Percentiles rank a stretch among this genome's conserved stretches.
Evolutionary conservation across 1,139 yeast species (phyloP).

Genomic region (Geotrichum siamense): DNA sequence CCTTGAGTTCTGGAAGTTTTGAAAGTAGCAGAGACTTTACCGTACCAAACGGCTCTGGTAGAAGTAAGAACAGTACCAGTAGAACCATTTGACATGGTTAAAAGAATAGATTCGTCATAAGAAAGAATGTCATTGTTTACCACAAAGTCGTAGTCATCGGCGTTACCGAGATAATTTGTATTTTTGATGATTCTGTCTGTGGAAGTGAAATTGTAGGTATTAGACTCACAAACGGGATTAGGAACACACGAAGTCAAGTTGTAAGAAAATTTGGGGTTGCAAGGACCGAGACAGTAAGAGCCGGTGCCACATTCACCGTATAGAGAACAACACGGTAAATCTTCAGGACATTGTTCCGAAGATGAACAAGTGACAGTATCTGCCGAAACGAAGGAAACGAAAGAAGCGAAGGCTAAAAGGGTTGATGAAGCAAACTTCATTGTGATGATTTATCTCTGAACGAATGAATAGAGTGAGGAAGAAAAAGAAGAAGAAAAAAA

Average conservation of each 20-base stretch:
- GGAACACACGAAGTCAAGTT: constrained; percentile 63
- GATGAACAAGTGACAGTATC: constrained; percentile 42
- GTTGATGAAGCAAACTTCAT: constrained; percentile 12
- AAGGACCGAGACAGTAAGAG: constrained; percentile 70
- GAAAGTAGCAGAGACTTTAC: constrained; percentile 60
- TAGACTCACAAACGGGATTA: constrained; percentile 36
- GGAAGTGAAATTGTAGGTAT: constrained; percentile 24
- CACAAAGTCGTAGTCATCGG: constrained; percentile 60
- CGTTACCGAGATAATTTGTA: constrained; percentile 61
- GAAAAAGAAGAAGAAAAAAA: constrained; percentile 2
- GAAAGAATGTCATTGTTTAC: constrained; percentile 61
- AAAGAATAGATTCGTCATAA: constrained; percentile 45
- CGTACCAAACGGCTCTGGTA: constrained; percentile 79
- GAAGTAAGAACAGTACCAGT: constrained; percentile 79
- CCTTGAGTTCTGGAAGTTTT: constrained; percentile 73
- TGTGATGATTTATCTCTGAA: background rate
- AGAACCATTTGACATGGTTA: constrained; percentile 76
- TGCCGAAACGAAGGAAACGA: constrained; percentile 12
- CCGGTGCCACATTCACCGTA: constrained; percentile 86
- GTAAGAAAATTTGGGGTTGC: constrained; percentile 63
- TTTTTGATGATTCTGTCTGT: constrained; percentile 33
- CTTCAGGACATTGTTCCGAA: constrained; percentile 56
- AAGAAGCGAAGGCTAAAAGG: constrained; percentile 11
- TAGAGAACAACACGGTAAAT: constrained; percentile 73
- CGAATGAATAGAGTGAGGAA: background rate